Conservation (phyloP, 139 green algal genomes). For the Nannochloris sp. region DNA sequence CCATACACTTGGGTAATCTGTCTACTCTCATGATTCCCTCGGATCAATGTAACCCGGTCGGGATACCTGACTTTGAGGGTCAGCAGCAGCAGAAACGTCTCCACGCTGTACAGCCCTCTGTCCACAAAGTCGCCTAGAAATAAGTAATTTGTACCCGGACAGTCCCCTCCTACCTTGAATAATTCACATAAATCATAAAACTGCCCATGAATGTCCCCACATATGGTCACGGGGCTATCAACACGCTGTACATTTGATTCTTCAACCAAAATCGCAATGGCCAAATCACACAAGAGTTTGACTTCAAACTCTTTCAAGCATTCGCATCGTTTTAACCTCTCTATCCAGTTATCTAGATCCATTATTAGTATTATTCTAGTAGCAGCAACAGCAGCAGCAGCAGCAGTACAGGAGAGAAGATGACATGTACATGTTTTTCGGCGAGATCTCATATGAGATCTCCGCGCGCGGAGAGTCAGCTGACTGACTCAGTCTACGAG, state of each 20-base stretch:
- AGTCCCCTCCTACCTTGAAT: constrained; percentile 95
- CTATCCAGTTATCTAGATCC: constrained; percentile 88
- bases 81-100: constrained; percentile 97
- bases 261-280: constrained; percentile 92
- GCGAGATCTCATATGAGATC: too few species aligned
- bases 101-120: constrained; percentile 95
- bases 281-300: constrained; percentile 87
- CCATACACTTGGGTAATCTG: constrained; percentile 99
- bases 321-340: constrained; percentile 88
- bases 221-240: constrained; percentile 92
- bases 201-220: constrained; percentile 96
- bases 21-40: constrained; percentile 95
- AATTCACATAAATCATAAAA: constrained; percentile 97
- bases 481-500: too few species aligned
- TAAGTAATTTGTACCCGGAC: constrained; percentile 92
- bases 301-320: constrained; percentile 87
- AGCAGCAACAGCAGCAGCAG: too few species aligned
- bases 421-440: too few species aligned
- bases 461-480: too few species aligned
- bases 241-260: constrained; percentile 97
- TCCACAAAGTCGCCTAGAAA: constrained; percentile 99
- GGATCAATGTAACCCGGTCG: constrained; percentile 90
- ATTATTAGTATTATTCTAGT: not conserved
- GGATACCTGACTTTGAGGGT: constrained; percentile 95
- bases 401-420: too few species aligned